phyloP scores from a whole-genome alignment of 352 stramenopile species.

The Pythium folliculosum region DNA sequence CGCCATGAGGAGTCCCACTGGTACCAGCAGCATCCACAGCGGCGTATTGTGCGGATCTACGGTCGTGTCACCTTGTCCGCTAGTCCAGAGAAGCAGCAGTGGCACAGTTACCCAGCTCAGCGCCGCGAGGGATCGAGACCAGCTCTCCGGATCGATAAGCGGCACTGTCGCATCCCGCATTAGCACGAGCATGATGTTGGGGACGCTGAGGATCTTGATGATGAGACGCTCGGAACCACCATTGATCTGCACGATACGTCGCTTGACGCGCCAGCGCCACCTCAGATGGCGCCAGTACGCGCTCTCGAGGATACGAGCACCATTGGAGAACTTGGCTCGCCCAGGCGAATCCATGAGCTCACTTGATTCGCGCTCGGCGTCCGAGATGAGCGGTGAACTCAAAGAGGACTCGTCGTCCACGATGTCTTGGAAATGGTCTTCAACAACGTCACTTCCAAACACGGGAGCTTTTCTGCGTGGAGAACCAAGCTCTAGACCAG shows the following conservation, averaged over 20 bases:
- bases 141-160: constrained; percentile 65
- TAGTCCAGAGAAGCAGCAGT: constrained; percentile 81
- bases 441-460: constrained; percentile 54
- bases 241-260: constrained; percentile 47
- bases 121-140: constrained; percentile 82
- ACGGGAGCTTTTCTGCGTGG: constrained; percentile 19
- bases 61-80: constrained; percentile 29
- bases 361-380: constrained; percentile 40
- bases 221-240: constrained; percentile 42
- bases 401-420: constrained; percentile 34
- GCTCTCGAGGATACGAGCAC: constrained; percentile 42
- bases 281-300: constrained; percentile 73
- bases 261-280: constrained; percentile 68
- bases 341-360: neutral
- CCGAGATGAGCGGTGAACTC: constrained; percentile 60
- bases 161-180: constrained; percentile 71
- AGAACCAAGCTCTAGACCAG: constrained; percentile 23
- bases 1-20: constrained; percentile 38
- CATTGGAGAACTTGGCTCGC: constrained; percentile 38
- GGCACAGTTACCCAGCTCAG: constrained; percentile 84
- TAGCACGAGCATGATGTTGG: constrained; percentile 51
- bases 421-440: constrained; percentile 67
- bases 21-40: constrained; percentile 43
- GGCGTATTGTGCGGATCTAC: constrained; percentile 35
- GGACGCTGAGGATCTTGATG: constrained; percentile 54